Evolutionary conservation across 305 asterid genomes (phyloP), one percentile per base, ranked within the genome.

Genomic region (Fraxinus sp.): DNA sequence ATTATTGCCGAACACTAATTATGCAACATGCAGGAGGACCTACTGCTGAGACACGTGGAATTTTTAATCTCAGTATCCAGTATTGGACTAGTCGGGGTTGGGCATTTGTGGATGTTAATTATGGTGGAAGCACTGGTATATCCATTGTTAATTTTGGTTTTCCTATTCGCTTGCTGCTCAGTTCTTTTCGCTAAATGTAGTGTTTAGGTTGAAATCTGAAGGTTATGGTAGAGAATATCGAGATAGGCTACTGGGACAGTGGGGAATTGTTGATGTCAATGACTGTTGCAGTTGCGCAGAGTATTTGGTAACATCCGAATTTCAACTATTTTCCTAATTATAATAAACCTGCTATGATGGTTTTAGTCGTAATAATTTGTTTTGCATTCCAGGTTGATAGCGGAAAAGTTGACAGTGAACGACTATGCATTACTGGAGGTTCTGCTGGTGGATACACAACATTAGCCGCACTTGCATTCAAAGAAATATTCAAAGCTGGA

Each of bases 401-500:
- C 81, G 98, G 98, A 86, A 94, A 90, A 86, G 98, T 91, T 70
- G 98, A 96, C 73, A 91, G 94, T 18, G 90, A 91, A 82, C 89
- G 98, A 78, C 88, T 96, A 80, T 96, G 99, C 85, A 96, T 96
- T 81, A 91, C 97, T 7, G 98, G 98, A 80, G 98, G 99, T 78
- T 94, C 99, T 86, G 99, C 99, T 75, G 98, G 99, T 83, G 99
- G 99, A 57, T 96, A 93, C 91, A 96, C 99, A 78, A 94, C 99
- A 81, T 83, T 96, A 76, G 99, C 98, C 39, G 97, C 98, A 59
- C 98, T 94, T 85, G 98, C 98, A 79, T 96, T 96, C 88, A 88
- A 89, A 81, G 90, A 94, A 82, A 88, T 84, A 20, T 96, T 96
- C 83, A 94, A 90, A 90, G 99, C 98, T 66, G 98, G 98, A 77